Base-by-base conservation (phyloP, 2,329 filamentous ascomycete genomes). In the Diplodia seriata region DNA sequence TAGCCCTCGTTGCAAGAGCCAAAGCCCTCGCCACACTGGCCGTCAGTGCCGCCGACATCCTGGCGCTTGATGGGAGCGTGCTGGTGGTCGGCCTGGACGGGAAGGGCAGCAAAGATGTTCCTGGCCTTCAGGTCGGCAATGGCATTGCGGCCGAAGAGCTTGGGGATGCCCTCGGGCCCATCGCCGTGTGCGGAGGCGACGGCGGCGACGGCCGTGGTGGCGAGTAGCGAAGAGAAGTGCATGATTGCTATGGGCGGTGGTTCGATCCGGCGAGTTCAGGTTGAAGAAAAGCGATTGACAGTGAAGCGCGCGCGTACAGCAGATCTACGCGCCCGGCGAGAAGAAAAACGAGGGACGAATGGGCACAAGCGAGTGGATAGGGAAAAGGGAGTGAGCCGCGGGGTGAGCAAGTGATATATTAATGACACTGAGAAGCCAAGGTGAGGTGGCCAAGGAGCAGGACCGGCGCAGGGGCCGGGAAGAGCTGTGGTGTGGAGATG, bases 111-210 rank as follows among this genome's bases (percentile, higher is more conserved):
- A 47, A 74, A 74, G n/a, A 79, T 43, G 65, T 74, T 73, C 69
- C 76, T 73, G 51, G 70, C 71, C 71, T 73, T 77, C 69, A 77
- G 70, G 62, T 79, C 76, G 51, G 70, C 74, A 57, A 77, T 71
- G 71, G 77, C 75, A 53, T 69, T 73, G n/a, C 74, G 74, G 57
- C 76, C 77, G 59, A 76, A 74, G 62, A 79, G 72, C 69, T 75
- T 79, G 7, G 76, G 77, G 7, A 71, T 70, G 61, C 73, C 72
- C 20, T 72, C 74, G 53, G 74, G 69, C 15, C 47, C 61, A 20
- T 66, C 70, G 49, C 71, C 74, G 68, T 79, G 77, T 62, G 77
- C 76, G 8, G 64, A 66, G 31, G 73, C 75, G 29, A 75, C 76
- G 15, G 77, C 69, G 8, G 76, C 74, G 11, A 71, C 75, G 56